Evolutionary conservation across 2,329 filamentous ascomycete genomes (phyloP).

Genomic region (Aureobasidium melanogenum): DNA sequence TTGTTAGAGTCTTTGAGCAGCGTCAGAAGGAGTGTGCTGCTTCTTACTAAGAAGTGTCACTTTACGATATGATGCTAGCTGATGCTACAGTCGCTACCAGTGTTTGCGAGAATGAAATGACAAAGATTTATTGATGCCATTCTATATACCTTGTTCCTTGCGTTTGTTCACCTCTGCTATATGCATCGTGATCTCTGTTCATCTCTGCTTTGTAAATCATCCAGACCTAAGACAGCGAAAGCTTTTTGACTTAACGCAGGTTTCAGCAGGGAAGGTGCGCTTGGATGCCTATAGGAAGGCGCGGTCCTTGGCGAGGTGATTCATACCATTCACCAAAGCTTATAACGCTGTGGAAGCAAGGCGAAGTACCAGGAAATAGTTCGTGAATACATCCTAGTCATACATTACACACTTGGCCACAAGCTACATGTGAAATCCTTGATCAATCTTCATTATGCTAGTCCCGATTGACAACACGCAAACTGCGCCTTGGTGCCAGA

Average conservation of each 20-base stretch:
- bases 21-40: conserved; percentile 63
- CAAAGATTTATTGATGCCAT: background rate
- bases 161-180: too few species aligned
- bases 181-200: too few species aligned
- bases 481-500: conserved; percentile 57
- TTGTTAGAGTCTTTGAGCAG: conserved; percentile 65
- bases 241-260: background rate
- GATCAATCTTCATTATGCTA: conserved; percentile 16
- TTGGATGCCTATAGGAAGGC: background rate
- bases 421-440: background rate
- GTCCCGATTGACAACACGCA: conserved; percentile 58
- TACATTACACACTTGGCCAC: background rate
- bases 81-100: background rate
- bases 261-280: background rate
- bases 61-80: background rate
- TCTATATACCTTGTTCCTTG: background rate
- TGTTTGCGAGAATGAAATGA: background rate
- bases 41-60: background rate
- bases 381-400: background rate
- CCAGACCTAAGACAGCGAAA: background rate
- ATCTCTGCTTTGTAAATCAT: too few species aligned
- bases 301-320: background rate
- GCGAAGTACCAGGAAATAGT: background rate
- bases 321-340: background rate
- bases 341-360: background rate